phyloP scores from a whole-genome alignment of 768 basidiomycete species.

The Pisolithus marmoratus region DNA sequence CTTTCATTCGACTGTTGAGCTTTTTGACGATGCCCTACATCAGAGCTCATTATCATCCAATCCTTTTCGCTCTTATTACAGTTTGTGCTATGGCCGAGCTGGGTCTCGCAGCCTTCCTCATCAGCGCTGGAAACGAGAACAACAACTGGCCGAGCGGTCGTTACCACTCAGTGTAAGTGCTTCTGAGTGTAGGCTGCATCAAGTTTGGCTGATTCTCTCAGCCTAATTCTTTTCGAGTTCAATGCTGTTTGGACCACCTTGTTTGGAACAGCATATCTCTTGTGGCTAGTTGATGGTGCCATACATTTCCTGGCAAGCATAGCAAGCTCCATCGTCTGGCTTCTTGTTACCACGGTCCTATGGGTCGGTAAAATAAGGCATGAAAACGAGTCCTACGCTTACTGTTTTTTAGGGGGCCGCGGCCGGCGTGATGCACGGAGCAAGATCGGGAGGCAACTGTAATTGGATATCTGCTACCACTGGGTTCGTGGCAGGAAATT shows the following conservation, averaged over 20 bases:
- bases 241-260: conserved; percentile 71
- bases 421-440: conserved; percentile 60
- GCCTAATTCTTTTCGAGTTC: conserved; percentile 56
- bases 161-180: conserved; percentile 60
- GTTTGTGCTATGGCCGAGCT: conserved; percentile 66
- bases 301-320: conserved; percentile 68
- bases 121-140: conserved; percentile 61
- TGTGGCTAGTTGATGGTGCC: conserved; percentile 65
- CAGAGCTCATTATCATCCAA: conserved; percentile 54
- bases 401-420: conserved; percentile 48
- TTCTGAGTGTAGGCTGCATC: neutral
- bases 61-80: conserved; percentile 59
- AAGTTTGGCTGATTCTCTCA: conserved; percentile 17
- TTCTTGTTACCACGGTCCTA: conserved; percentile 53
- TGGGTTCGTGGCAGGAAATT: conserved; percentile 18
- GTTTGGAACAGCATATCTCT: conserved; percentile 62
- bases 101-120: conserved; percentile 68
- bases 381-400: neutral
- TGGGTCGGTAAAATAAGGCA: conserved; percentile 47
- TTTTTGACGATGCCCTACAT: conserved; percentile 34
- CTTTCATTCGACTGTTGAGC: conserved; percentile 6
- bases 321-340: conserved; percentile 73
- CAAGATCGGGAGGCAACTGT: conserved; percentile 58
- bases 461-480: conserved; percentile 38
- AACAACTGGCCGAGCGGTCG: conserved; percentile 53